Evolutionary conservation across 371 early-diverging fungal genomes (phyloP).

Genomic region (Vairimorpha ceranae): DNA sequence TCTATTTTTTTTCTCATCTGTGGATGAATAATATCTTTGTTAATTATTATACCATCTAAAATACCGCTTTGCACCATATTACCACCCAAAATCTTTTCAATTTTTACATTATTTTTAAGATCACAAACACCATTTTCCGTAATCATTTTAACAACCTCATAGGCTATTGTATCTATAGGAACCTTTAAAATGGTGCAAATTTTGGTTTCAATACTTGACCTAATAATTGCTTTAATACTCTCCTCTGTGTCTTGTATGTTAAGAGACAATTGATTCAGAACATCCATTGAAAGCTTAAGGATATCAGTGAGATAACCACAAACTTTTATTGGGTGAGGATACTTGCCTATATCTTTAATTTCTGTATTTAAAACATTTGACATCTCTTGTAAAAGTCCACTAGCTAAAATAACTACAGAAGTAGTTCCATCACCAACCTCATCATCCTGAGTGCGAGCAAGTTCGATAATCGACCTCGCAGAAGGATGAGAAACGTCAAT

Average conservation of each 20-base stretch:
- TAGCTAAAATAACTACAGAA: slow-evolving; percentile 80
- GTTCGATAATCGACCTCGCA: slow-evolving; percentile 96
- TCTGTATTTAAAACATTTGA: slow-evolving; percentile 70
- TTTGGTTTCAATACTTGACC: slow-evolving; percentile 87
- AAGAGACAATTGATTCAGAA: slow-evolving; percentile 73
- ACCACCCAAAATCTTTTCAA: slow-evolving; percentile 93
- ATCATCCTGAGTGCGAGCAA: slow-evolving; percentile 97
- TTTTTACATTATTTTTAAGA: slow-evolving; percentile 88
- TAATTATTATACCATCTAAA: slow-evolving; percentile 93
- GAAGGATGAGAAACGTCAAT: slow-evolving; percentile 98
- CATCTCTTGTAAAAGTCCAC: slow-evolving; percentile 59
- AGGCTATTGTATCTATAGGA: slow-evolving; percentile 87
- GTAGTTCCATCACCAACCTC: slow-evolving; percentile 99
- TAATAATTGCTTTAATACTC: slow-evolving; percentile 79
- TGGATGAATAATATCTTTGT: slow-evolving; percentile 98
- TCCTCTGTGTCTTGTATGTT: slow-evolving; percentile 73
- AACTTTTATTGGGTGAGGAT: slow-evolving; percentile 90
- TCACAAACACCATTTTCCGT: slow-evolving; percentile 68
- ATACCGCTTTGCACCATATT: slow-evolving; percentile 86
- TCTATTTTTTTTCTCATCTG: slow-evolving; percentile 95
- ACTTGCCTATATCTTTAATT: slow-evolving; percentile 2
- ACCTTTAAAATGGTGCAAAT: slow-evolving; percentile 85
- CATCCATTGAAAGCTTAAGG: slow-evolving; percentile 75
- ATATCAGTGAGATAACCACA: slow-evolving; percentile 82
- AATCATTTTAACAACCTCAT: slow-evolving; percentile 84